Percentiles rank a stretch among this genome's conserved stretches.
These are phyloP conservation scores for Monosporascus sp. DNA, from an alignment of 2,329 filamentous ascomycete genomes.

Conservation along the genomic window DNA sequence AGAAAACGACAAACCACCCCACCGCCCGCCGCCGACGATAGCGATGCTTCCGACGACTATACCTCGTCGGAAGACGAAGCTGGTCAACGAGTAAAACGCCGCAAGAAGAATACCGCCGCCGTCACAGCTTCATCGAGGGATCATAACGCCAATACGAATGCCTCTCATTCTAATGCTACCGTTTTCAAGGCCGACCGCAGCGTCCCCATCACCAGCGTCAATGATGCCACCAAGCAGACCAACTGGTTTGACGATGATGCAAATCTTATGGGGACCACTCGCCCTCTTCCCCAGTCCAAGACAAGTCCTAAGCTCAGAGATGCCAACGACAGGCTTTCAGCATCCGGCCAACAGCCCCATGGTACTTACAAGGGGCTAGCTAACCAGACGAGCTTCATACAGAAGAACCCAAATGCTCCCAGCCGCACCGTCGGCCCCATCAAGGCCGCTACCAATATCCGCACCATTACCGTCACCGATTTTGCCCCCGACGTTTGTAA, in stretches of 20 bases:
- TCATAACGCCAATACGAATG: slow-evolving; percentile 28
- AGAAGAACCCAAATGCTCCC: slow-evolving; percentile 73
- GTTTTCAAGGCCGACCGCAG: slow-evolving; percentile 58
- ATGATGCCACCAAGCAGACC: slow-evolving; percentile 83
- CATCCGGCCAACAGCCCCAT: slow-evolving; percentile 33
- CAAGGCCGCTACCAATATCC: slow-evolving; percentile 83
- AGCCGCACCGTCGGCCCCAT: slow-evolving; percentile 72
- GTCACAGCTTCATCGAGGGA: slow-evolving; percentile 61
- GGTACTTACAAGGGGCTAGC: slow-evolving; percentile 75
- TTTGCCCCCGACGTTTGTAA: slow-evolving; percentile 94
- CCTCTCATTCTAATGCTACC: slow-evolving; percentile 43
- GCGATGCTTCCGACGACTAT: slow-evolving; percentile 57
- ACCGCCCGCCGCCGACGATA: slow-evolving; percentile 58
- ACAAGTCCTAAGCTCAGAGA: slow-evolving; percentile 2
- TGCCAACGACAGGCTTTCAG: not conserved
- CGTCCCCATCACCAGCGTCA: slow-evolving; percentile 59
- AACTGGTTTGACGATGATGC: slow-evolving; percentile 85
- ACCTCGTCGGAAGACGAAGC: slow-evolving; percentile 73
- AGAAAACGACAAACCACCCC: slow-evolving; percentile 79
- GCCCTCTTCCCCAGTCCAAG: slow-evolving; percentile 30
- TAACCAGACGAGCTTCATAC: slow-evolving; percentile 69
- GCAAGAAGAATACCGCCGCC: slow-evolving; percentile 62
- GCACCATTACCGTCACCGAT: slow-evolving; percentile 85
- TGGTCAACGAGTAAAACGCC: slow-evolving; percentile 73
- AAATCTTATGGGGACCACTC: slow-evolving; percentile 56